A percentile compares a stretch with the other conserved stretches of the same genome.
Conservation (phyloP, 176 grass and related monocot genomes). For the Puccinellia tenuiflora region DNA sequence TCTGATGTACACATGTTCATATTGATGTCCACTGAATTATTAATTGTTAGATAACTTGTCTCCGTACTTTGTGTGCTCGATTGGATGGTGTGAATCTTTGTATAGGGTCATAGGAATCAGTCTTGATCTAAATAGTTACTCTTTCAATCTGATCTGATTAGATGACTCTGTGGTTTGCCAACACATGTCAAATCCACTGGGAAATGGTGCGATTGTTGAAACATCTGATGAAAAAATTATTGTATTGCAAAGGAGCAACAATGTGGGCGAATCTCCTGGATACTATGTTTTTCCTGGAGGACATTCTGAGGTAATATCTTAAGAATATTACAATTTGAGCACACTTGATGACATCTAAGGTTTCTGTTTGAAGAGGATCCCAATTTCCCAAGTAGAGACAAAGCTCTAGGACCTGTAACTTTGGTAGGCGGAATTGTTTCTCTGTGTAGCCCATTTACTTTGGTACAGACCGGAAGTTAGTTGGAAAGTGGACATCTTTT, state of each 20-base stretch:
- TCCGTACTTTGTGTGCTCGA: not conserved
- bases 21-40: not conserved
- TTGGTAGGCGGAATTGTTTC: not conserved
- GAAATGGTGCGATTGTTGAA: conserved; percentile 88
- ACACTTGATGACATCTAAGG: not conserved
- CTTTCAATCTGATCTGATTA: conserved; percentile 28
- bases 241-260: conserved; percentile 81
- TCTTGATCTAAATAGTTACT: conserved; percentile 19
- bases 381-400: not conserved
- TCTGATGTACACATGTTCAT: not conserved
- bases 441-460: not conserved
- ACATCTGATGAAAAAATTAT: conserved; percentile 83
- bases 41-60: not conserved
- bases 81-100: not conserved
- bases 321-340: not conserved
- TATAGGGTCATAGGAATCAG: not conserved
- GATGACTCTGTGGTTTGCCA: conserved; percentile 62
- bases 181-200: conserved; percentile 80
- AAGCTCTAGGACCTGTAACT: not conserved
- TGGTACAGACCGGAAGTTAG: not conserved
- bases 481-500: not conserved
- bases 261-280: conserved; percentile 86
- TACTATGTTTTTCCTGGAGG: conserved; percentile 94
- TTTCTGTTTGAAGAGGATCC: not conserved
- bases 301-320: conserved; percentile 72